Base-by-base conservation (phyloP, 768 basidiomycete genomes). In the Lactifluus hygrophoroides region DNA sequence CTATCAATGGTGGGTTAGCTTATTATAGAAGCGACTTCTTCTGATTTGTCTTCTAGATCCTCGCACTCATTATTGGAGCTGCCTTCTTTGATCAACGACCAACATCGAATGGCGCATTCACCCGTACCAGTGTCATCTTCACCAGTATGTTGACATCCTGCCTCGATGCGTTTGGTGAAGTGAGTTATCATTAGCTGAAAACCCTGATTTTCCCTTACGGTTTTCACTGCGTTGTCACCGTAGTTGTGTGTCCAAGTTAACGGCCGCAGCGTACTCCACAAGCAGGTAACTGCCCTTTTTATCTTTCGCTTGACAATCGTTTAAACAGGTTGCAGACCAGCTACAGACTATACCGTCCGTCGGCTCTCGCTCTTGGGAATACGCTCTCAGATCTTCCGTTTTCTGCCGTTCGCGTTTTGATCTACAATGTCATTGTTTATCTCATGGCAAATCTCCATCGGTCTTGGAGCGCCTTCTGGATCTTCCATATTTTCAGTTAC, bases 61-160 rank as follows among this genome's bases (percentile, higher is more conserved):
- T 85, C 28, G 77, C 83, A n/a, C 66, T 89, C 46, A 77, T 89
- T 42, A 75, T 88, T 64, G 91, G 91, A 35, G 83, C 78, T 8
- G 81, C 85, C 8, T 95, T 82, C 74, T 82, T 84, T 66, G 81
- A 86, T 48, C 78, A 87, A 49, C 88, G 90, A 1, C 66, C 77
- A 14, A 85, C 86, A 0, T 81, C 92, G 6, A 77, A 79, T 42
- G 93, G 93, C 32, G 89, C 86, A 0, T 96, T 96, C 73, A 92
- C 91, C 25, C 82, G 92, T 61, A 90, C 90, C 46, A 78, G 88
- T 71, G 82, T 92, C 30, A 80, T 94, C 52, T 93, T 94, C 69
- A 71, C 77, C 38, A 82, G 82, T 16, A 69, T 90, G 57, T 69
- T 93, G 44, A 80, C 83, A 0, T 83, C 82, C 46, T 80, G 80